A percentile compares a stretch with the other conserved stretches of the same genome.
These are phyloP conservation scores for Panicum virgatum DNA, from an alignment of 202 grass and related monocot genomes.

Conservation along the genomic window DNA sequence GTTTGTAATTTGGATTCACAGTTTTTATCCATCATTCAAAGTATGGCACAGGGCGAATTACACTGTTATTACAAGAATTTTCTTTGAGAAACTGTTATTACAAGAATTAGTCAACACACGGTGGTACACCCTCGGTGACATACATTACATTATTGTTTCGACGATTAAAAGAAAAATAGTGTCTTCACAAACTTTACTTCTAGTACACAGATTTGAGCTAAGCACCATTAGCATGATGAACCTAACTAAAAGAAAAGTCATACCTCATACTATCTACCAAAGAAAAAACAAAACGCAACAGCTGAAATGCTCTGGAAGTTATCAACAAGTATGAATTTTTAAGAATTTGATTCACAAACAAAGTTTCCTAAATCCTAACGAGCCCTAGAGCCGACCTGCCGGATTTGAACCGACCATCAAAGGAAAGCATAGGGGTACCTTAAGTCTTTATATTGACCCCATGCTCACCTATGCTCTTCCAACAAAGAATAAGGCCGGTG, in stretches of 20 bases:
- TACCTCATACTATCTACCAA: too few species aligned
- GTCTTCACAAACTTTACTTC: not conserved
- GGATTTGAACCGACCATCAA: constrained; percentile 57
- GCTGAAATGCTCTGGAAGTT: not conserved
- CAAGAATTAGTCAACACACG: not conserved
- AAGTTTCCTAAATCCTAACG: not conserved
- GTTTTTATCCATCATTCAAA: too few species aligned
- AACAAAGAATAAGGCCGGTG: constrained; percentile 43
- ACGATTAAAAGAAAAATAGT: not conserved
- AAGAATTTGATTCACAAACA: not conserved
- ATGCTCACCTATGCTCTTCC: constrained; percentile 54
- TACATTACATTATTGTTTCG: not conserved
- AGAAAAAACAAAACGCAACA: too few species aligned
- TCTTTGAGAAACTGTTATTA: too few species aligned
- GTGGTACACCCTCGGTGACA: not conserved
- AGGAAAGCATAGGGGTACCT: constrained; percentile 9
- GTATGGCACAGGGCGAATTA: too few species aligned
- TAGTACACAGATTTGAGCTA: not conserved
- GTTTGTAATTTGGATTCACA: too few species aligned
- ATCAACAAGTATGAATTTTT: not conserved
- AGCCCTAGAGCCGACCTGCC: constrained; percentile 36
- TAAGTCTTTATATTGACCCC: not conserved
- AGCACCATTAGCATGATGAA: not conserved
- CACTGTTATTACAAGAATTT: too few species aligned
- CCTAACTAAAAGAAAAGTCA: not conserved